Base-by-base conservation (phyloP, 176 grass and related monocot genomes). In the Themeda triandra region DNA sequence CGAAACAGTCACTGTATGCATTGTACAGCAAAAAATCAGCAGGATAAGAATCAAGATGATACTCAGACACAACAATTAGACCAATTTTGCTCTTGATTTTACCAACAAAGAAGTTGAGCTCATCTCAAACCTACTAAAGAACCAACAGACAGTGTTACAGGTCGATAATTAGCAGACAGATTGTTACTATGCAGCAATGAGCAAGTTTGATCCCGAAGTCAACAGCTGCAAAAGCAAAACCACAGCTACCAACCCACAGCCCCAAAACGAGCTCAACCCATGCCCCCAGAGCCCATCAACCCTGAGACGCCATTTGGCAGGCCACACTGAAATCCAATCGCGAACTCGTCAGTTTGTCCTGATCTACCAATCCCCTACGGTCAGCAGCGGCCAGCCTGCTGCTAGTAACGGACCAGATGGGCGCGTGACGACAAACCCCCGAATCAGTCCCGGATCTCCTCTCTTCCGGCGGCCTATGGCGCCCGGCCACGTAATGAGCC, bases 321-420 rank as follows among this genome's bases (percentile, higher is more conserved):
- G 25, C 67, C 19, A 60, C 42, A 56, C 21, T 19, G 68, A 21
- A 58, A 45, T 80, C 69, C 3, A 64, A 49, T 2, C 29, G 3
- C 41, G 4, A 30, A 24, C 13, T 25, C 64, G 2, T 2, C 30
- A 19, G 64, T 78, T 77, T 71, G 73, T 54, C 75, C 75, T 14
- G 35, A 80, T 88, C 67, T 67, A 88, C 54, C 86, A 53, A 88
- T 84, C 75, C 69, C 81, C 44, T 27, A 75, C 2, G 54, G 54
- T n/a, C 54, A 58, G 32, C 32, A 17, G 44, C 9, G 44, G 44
- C 1, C 44, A 46, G 49, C 49, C 32, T 33, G 32, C 32, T 33
- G 32, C 32, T 31, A 17, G 29, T 6, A 64, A 19, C 63, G 71
- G 17, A 79, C 17, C 15, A 53, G 69, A 80, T 64, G 44, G 66